These are phyloP conservation scores for Hypoxylon sp. DNA, from an alignment of 2,329 filamentous ascomycete species.

Conservation along the genomic window DNA sequence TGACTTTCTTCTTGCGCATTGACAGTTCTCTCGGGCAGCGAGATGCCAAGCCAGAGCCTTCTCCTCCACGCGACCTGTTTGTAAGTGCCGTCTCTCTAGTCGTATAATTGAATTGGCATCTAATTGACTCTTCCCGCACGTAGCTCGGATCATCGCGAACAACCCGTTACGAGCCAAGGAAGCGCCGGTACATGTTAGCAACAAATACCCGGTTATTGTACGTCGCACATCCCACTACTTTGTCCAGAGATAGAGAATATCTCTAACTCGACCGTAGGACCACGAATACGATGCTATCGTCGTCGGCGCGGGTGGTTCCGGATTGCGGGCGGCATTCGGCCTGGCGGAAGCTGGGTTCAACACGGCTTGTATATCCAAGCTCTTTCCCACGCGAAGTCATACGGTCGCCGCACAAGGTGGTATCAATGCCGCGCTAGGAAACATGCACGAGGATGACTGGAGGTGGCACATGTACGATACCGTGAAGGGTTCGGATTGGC, in stretches of 20 bases:
- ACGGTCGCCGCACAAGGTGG: slow-evolving; percentile 87
- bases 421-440: slow-evolving; percentile 90
- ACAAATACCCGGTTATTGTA: slow-evolving; percentile 95
- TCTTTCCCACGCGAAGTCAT: slow-evolving; percentile 88
- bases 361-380: slow-evolving; percentile 88
- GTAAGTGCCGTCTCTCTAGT: slow-evolving; percentile 64
- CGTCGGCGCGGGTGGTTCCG: slow-evolving; percentile 85
- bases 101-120: slow-evolving; percentile 15
- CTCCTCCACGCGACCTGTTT: slow-evolving; percentile 85
- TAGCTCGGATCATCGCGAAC: slow-evolving; percentile 88
- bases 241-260: slow-evolving; percentile 7
- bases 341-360: slow-evolving; percentile 91
- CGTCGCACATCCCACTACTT: slow-evolving; percentile 56
- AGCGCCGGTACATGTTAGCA: slow-evolving; percentile 86
- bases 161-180: slow-evolving; percentile 92
- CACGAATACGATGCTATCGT: slow-evolving; percentile 99
- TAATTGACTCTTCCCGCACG: slow-evolving; percentile 31
- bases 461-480: slow-evolving; percentile 99
- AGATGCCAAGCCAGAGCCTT: slow-evolving; percentile 81
- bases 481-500: slow-evolving; percentile 97
- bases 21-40: slow-evolving; percentile 74
- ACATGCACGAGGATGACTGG: slow-evolving; percentile 99
- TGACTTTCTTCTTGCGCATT: slow-evolving; percentile 27
- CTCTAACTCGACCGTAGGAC: slow-evolving; percentile 69
- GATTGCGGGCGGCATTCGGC: slow-evolving; percentile 86